Conservation (phyloP, 2,329 filamentous ascomycete species). For the Diaporthe ampelina region DNA sequence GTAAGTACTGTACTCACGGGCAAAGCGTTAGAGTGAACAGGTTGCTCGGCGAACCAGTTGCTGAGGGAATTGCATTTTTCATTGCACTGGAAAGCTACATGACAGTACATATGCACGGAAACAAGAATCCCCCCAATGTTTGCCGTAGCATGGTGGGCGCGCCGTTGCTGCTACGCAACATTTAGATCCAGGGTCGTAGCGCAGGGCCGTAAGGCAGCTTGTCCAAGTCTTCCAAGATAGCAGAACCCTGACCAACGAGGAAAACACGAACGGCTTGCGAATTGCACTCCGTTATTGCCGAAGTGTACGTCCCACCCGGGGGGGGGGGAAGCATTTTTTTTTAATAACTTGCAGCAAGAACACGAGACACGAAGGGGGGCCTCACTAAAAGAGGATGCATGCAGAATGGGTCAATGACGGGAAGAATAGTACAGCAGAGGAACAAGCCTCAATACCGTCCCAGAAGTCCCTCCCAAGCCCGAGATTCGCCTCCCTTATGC, state of each 20-base stretch:
- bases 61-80: not conserved
- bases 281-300: slow-evolving; percentile 5
- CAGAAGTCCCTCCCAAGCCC: not conserved
- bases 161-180: not conserved
- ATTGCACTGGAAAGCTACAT: not conserved
- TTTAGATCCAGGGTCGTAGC: slow-evolving; percentile 17
- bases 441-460: slow-evolving; percentile 5
- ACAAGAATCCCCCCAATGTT: not conserved
- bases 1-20: not conserved
- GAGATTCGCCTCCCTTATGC: slow-evolving; percentile 27
- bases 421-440: not conserved
- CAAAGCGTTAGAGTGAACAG: not conserved
- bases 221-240: not conserved
- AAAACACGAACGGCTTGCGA: not conserved
- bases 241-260: slow-evolving; percentile 8
- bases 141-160: not conserved
- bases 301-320: not conserved
- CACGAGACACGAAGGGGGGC: not conserved
- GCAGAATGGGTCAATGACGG: not conserved
- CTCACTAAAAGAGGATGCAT: not conserved
- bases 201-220: slow-evolving; percentile 1
- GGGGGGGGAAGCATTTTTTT: not conserved
- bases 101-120: not conserved
- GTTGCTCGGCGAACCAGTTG: slow-evolving; percentile 9
- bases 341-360: not conserved